Base-by-base conservation (phyloP, 2,329 filamentous ascomycete genomes). In the Aspergillus niger region DNA sequence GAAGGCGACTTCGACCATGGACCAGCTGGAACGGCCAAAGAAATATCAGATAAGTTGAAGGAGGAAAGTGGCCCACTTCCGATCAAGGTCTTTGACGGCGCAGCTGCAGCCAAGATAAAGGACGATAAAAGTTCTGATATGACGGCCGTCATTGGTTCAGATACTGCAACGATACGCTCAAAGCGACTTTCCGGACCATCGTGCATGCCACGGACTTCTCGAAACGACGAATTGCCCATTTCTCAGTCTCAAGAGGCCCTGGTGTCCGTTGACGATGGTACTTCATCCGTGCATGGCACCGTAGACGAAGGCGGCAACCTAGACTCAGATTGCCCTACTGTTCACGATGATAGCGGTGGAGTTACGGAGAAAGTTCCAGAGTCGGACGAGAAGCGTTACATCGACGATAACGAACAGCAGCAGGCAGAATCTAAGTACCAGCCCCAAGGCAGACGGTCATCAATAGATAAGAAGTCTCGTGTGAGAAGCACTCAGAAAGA, bases 91-190 rank as follows among this genome's bases (percentile, higher is more conserved):
- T 69, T 70, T 17, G 61, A 67, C 43, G 61, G 58, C 22, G 63
- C 61, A 26, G 56, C 49, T 24, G 67, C 63, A 24, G 55, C 62
- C 4, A 53, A 73, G 74, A 26, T 77, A 75, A 36, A 77, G 78
- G 79, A 83, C 5, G 80, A 81, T 15, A 82, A 83, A 20, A 82
- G 85, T 60, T 91, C 89, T 2, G 91, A 90, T 1, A 81, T 91
- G 20, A 91, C 89, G 3, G 90, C 90, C 30, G 70, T 78, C 69
- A 67, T 81, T 64, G 72, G 75, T 32, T 73, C 72, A 3, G 72
- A 80, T 47, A 64, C 66, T 24, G 67, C 66, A 22, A 66, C 74
- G 44, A 58, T 68, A 57, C 64, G 70, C 53, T 74, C 72, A 10
- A 72, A 74, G 61, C 61, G 70, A 39, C 48, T 76, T 38, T 71